Evolutionary conservation across 805 yeast genomes (phyloP).

Genomic region (Candida manassasensis): DNA sequence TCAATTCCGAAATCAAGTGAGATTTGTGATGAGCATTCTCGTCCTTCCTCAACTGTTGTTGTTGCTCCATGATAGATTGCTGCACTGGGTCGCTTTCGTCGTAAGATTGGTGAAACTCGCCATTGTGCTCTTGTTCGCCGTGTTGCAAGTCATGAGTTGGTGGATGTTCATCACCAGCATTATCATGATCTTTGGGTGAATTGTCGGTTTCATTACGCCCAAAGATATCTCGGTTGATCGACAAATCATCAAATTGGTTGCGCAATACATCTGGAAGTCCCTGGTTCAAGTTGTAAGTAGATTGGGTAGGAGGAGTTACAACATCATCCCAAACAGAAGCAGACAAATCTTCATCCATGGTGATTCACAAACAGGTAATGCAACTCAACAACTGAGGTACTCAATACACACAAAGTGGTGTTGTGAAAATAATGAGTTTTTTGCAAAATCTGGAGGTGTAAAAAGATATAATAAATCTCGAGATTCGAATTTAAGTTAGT

Average conservation of each 20-base stretch:
- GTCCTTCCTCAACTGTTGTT: constrained; percentile 30
- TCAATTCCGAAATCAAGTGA: constrained; percentile 40
- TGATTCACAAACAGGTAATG: too few relatives aligned
- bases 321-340: constrained; percentile 63
- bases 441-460: too few relatives aligned
- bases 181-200: neutral
- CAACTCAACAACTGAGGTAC: too few relatives aligned
- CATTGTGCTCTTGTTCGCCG: constrained; percentile 4
- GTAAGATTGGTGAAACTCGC: neutral
- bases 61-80: constrained; percentile 17
- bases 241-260: constrained; percentile 16
- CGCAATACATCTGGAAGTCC: constrained; percentile 13
- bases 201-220: constrained; percentile 1
- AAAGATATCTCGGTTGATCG: constrained; percentile 11
- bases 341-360: constrained; percentile 47
- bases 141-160: constrained; percentile 9
- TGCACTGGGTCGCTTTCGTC: neutral
- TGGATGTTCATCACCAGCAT: too few relatives aligned
- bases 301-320: constrained; percentile 32
- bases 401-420: too few relatives aligned
- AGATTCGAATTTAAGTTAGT: too few relatives aligned
- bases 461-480: too few relatives aligned
- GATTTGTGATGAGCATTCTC: constrained; percentile 26
- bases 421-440: too few relatives aligned
- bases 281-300: constrained; percentile 10